Base-by-base conservation (phyloP, 345 rosid genomes). In the Murraya koenigii region DNA sequence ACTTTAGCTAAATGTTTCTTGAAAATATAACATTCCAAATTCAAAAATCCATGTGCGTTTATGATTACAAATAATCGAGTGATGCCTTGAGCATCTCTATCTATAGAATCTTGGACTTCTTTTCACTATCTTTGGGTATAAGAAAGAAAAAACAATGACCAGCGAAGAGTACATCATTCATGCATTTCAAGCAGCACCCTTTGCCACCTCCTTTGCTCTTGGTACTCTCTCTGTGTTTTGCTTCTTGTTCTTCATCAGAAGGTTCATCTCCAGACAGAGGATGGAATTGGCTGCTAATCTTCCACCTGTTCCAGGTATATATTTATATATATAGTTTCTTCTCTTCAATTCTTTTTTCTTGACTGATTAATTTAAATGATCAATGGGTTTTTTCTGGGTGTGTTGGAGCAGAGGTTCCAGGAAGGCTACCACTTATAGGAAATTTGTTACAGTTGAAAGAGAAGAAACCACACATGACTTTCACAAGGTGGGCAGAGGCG, bases 401-500 rank as follows among this genome's bases (percentile, higher is more conserved):
- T 35, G 65, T 78, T 78, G 79, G 38, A 86, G 85, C 90, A 93
- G 99, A 78, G 81, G 89, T 94, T 22, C 93, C 98, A 4, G 97
- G 56, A 15, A 15, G 98, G 63, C 61, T 88, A 66, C 98, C 98
- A 1, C 66, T 94, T 36, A 71, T 94, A 14, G 99, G 99, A 84
- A 96, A 94, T 77, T 80, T 96, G 90, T 85, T 90, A 80, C 94
- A 94, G 39, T 78, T 92, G 83, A 91, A 82, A 77, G 99, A 95
- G 93, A 96, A 96, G 88, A 94, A 94, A 79, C 98, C 98, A 8
- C 86, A 96, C 82, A 87, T 82, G 85, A 94, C 93, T 23, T 96
- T 96, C 72, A 49, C 87, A 1, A 90, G 64, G 56, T 96, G 98
- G 99, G 93, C 97, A 33, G 97, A 92, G 87, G 74, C 71, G 52